A percentile compares a stretch with the other conserved stretches of the same genome.
These are phyloP conservation scores for Trifolium subterraneum DNA, from an alignment of 306 rosid species.

Conservation along the genomic window DNA sequence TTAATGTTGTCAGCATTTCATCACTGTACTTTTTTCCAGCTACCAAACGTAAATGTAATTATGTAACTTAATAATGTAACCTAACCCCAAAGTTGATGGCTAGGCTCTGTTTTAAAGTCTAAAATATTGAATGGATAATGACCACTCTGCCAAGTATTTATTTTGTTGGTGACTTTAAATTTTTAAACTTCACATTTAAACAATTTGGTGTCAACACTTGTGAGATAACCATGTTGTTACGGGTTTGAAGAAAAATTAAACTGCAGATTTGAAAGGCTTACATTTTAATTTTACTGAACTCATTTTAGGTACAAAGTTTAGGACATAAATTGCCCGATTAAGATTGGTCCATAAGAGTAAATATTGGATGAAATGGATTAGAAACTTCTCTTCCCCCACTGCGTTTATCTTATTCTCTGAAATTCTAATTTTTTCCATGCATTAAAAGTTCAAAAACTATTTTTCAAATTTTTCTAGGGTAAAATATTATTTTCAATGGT, in stretches of 20 bases:
- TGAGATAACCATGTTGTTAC: neutral
- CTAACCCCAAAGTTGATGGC: neutral
- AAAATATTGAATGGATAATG: conserved; percentile 1
- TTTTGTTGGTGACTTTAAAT: neutral
- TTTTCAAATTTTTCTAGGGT: too few species aligned
- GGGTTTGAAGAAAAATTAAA: neutral
- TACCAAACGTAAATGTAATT: neutral
- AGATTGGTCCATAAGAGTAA: too few species aligned
- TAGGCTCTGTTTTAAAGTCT: neutral
- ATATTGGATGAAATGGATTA: too few species aligned
- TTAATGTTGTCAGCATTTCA: neutral
- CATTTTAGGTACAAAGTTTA: too few species aligned
- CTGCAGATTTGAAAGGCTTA: neutral
- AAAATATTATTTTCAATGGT: too few species aligned
- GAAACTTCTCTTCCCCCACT: too few species aligned
- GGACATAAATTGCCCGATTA: too few species aligned
- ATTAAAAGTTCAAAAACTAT: too few species aligned
- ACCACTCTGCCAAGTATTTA: neutral
- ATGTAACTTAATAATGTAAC: neutral
- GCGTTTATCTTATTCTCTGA: too few species aligned
- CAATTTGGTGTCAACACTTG: neutral
- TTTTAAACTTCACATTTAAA: neutral
- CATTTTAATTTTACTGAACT: too few species aligned
- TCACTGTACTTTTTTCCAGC: neutral
- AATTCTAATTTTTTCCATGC: too few species aligned